Evolutionary conservation across 306 rosid genomes (phyloP).

Genomic region (Astragalus glycyphyllos): DNA sequence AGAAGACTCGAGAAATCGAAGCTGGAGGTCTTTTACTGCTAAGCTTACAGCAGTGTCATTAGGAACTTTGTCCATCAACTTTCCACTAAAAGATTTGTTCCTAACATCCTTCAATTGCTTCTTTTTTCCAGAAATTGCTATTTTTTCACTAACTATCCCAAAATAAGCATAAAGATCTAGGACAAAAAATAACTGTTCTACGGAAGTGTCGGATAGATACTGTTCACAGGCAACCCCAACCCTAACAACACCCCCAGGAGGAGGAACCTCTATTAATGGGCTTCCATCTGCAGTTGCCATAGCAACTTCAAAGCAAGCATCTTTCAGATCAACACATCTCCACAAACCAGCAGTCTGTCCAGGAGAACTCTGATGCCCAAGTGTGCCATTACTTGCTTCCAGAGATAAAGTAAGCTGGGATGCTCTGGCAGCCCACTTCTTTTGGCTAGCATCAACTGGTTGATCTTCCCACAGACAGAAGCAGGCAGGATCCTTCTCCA

Average conservation of each 20-base stretch:
- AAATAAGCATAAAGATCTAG: slow-evolving; percentile 82
- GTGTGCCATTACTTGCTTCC: slow-evolving; percentile 56
- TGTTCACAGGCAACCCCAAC: slow-evolving; percentile 85
- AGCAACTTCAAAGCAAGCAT: slow-evolving; percentile 73
- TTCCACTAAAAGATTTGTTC: slow-evolving; percentile 49
- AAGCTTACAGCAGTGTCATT: slow-evolving; percentile 80
- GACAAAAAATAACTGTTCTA: slow-evolving; percentile 82
- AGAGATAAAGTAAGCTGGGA: slow-evolving; percentile 74
- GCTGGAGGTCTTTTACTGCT: slow-evolving; percentile 66
- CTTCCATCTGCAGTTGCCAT: slow-evolving; percentile 95
- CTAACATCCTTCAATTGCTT: slow-evolving; percentile 44
- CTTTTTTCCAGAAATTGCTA: slow-evolving; percentile 63
- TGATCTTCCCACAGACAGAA: slow-evolving; percentile 93
- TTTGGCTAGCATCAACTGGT: slow-evolving; percentile 91
- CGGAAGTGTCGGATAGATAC: slow-evolving; percentile 74
- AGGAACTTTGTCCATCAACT: slow-evolving; percentile 74
- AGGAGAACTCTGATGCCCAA: slow-evolving; percentile 58
- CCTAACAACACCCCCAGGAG: slow-evolving; percentile 92
- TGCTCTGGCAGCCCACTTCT: slow-evolving; percentile 78
- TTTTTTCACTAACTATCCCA: slow-evolving; percentile 81
- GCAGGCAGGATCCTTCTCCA: slow-evolving; percentile 97
- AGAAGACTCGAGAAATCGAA: slow-evolving; percentile 79
- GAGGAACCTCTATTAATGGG: slow-evolving; percentile 79
- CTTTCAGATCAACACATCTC: slow-evolving; percentile 88
- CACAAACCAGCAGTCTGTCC: slow-evolving; percentile 67